A percentile compares a stretch with the other conserved stretches of the same genome.
These are phyloP conservation scores for Marasmius sp. DNA, from an alignment of 1,284 basidiomycete genomes.

Conservation along the genomic window DNA sequence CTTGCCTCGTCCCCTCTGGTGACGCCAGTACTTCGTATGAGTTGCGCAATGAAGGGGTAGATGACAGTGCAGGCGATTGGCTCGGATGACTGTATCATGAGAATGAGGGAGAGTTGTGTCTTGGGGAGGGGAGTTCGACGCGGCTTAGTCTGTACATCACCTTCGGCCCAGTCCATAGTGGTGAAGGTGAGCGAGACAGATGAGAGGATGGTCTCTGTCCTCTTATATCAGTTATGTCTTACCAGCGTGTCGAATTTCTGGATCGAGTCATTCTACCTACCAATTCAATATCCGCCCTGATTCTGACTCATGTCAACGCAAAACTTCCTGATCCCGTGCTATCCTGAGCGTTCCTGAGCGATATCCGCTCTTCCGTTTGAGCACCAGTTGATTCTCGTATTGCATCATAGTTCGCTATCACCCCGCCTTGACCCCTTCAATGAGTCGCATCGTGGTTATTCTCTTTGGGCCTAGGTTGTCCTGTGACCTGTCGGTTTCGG, in stretches of 20 bases:
- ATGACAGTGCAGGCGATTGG: neutral
- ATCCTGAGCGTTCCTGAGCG: too few relatives aligned
- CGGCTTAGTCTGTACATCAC: neutral
- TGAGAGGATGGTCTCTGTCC: neutral
- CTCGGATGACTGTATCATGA: neutral
- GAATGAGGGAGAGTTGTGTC: neutral
- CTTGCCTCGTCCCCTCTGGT: slow-evolving; percentile 62
- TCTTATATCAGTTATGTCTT: neutral
- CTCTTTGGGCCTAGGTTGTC: too few relatives aligned
- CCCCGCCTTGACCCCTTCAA: too few relatives aligned
- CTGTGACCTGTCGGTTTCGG: too few relatives aligned
- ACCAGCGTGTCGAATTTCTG: neutral
- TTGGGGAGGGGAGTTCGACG: neutral
- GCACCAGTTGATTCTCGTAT: too few relatives aligned
- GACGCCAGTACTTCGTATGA: slow-evolving; percentile 67
- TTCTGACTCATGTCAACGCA: neutral
- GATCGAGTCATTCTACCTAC: neutral
- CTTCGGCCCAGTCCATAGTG: neutral
- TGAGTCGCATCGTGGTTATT: too few relatives aligned
- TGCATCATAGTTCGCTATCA: too few relatives aligned
- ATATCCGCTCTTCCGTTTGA: too few relatives aligned
- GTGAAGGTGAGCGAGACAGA: neutral
- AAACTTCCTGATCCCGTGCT: too few relatives aligned
- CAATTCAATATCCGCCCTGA: neutral
- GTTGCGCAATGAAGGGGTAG: slow-evolving; percentile 25